Percentiles rank a stretch among this genome's conserved stretches.
These are phyloP conservation scores for Thelonectria blattea DNA, from an alignment of 2,329 filamentous ascomycete species.

Conservation along the genomic window DNA sequence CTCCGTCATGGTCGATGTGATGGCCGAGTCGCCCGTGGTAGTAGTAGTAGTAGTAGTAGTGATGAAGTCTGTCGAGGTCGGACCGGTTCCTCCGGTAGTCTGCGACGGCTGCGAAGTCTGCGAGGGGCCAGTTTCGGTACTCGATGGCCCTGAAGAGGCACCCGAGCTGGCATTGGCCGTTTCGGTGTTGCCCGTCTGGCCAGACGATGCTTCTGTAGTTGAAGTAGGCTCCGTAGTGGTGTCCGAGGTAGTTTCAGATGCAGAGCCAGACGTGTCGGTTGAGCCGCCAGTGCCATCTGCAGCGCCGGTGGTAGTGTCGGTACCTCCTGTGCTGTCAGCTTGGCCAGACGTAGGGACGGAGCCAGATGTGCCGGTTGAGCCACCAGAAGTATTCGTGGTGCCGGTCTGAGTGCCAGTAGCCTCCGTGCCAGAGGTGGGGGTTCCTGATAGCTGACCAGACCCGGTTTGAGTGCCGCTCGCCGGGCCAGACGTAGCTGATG, in stretches of 20 bases:
- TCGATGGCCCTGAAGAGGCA: background rate
- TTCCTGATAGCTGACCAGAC: background rate
- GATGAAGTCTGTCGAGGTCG: background rate
- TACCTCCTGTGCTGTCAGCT: no score
- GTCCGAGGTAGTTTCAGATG: no score
- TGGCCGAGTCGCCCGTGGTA: background rate
- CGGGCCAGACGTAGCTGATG: background rate
- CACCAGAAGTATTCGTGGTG: no score
- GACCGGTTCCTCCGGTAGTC: background rate
- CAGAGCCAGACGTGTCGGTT: no score
- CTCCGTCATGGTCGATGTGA: slow-evolving; percentile 11
- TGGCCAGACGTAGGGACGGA: no score
- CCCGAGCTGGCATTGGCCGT: background rate
- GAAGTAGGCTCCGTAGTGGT: no score
- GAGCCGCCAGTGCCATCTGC: no score
- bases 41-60: background rate
- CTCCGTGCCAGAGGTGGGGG: background rate
- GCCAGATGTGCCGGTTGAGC: no score
- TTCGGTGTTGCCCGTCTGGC: background rate
- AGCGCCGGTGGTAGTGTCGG: no score
- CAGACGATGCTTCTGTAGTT: background rate
- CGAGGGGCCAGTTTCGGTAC: background rate
- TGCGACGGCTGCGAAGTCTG: background rate
- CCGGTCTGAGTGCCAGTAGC: background rate
- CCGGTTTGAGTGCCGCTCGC: background rate